phyloP scores from a whole-genome alignment of 225 moss, liverwort and hornwort genomes.

The Climacium dendroides region DNA sequence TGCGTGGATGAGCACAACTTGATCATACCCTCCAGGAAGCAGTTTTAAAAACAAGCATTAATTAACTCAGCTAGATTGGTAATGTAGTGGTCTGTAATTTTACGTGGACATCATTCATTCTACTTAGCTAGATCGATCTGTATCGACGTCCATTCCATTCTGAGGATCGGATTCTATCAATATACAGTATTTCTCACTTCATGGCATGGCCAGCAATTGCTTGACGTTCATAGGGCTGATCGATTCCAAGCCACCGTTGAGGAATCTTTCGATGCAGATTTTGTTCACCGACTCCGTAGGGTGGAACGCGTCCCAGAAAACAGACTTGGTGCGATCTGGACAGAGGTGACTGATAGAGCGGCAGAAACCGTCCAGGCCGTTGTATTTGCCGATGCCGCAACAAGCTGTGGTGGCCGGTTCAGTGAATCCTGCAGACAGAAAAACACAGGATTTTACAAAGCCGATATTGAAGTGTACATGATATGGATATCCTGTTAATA shows the following conservation, averaged over 20 bases:
- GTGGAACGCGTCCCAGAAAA: conserved; percentile 94
- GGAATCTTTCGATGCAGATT: conserved; percentile 21
- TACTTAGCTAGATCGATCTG: neutral
- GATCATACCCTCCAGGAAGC: neutral
- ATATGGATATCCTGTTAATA: no score
- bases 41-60: neutral
- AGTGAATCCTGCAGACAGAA: conserved; percentile 32
- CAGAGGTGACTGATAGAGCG: conserved; percentile 22
- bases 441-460: neutral
- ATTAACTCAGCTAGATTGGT: neutral
- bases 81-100: neutral
- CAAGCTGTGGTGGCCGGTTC: conserved; percentile 30
- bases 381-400: conserved; percentile 64
- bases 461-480: neutral
- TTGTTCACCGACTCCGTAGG: conserved; percentile 53
- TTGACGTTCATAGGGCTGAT: conserved; percentile 65
- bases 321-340: conserved; percentile 21
- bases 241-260: conserved; percentile 15
- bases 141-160: neutral
- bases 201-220: conserved; percentile 25
- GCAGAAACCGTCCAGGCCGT: conserved; percentile 54
- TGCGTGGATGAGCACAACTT: neutral
- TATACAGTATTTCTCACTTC: neutral
- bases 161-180: neutral
- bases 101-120: neutral